A percentile compares a stretch with the other conserved stretches of the same genome.
Evolutionary conservation across 2,329 filamentous ascomycete species (phyloP).

Genomic region (Aureobasidium sp.): DNA sequence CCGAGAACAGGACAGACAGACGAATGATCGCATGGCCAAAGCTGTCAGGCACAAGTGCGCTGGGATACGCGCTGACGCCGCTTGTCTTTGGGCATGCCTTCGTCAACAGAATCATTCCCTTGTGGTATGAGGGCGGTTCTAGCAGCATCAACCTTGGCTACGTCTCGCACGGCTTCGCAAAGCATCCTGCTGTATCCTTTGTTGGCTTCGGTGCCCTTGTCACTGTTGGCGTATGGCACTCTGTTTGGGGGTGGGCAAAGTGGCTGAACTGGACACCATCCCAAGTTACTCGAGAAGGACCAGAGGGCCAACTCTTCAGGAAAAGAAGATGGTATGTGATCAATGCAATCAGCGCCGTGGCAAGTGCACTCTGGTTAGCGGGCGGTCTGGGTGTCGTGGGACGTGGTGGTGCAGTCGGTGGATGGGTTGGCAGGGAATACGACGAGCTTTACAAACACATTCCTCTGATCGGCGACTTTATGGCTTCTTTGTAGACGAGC

Average conservation of each 20-base stretch:
- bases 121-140: conserved; percentile 72
- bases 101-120: conserved; percentile 68
- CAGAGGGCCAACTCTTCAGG: conserved; percentile 45
- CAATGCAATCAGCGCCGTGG: conserved; percentile 54
- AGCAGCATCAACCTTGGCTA: conserved; percentile 80
- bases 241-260: conserved; percentile 77
- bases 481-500: conserved; percentile 21
- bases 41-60: conserved; percentile 60
- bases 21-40: conserved; percentile 56
- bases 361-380: conserved; percentile 68
- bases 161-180: conserved; percentile 76
- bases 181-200: conserved; percentile 60
- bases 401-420: conserved; percentile 58
- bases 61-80: conserved; percentile 64
- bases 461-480: conserved; percentile 49
- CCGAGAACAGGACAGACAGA: conserved; percentile 51
- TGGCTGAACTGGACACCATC: conserved; percentile 65
- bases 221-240: conserved; percentile 62
- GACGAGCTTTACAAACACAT: conserved; percentile 63
- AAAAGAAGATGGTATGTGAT: conserved; percentile 65
- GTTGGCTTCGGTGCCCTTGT: conserved; percentile 64
- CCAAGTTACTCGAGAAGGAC: conserved; percentile 43
- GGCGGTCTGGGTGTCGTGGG: conserved; percentile 75
- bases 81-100: conserved; percentile 65
- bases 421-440: conserved; percentile 76